Base-by-base conservation (phyloP, 345 rosid genomes). In the Pugionium dolabratum region DNA sequence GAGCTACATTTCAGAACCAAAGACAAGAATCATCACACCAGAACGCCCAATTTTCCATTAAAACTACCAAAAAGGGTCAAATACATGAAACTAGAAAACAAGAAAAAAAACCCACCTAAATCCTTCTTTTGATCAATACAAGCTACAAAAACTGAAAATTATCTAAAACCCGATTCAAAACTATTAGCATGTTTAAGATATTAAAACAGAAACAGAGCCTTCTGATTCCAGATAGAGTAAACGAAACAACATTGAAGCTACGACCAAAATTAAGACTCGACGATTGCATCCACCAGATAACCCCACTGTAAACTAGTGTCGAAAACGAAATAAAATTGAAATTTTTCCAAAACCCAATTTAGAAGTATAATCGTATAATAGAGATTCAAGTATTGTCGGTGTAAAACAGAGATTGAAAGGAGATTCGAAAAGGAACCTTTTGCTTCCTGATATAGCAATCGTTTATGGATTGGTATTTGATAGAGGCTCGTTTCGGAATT, bases 371-470 rank as follows among this genome's bases (percentile, higher is more conserved):
- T 29, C n/a, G n/a, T 46, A 46, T 45, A 4, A 37, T 1, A 39
- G 9, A 41, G 36, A 58, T 67, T 37, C 26, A 25, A 27, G 47
- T 66, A 31, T 54, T 33, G 4, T 42, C 28, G 30, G 4, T 6
- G n/a, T n/a, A 31, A 47, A 51, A 8, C 37, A 34, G 10, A 54
- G 35, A 70, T 49, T 45, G 56, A 30, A 52, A 7, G 39, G 57
- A 37, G 7, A 37, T 5, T 5, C 34, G 9, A 5, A 8, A 54
- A 46, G 27, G 37, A 54, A 90, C 97, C 95, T 86, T 86, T 32
- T 75, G 69, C 76, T 81, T 88, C 86, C 94, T 81, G 10, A 58
- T 43, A 43, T 85, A 72, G 73, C 73, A 64, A 69, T 79, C 81
- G 70, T 85, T 80, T 10, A 26, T 57, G 26, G 82, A 56, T 10